Conservation (phyloP, 257 asterid genomes). For the Leonotis leonurus region DNA sequence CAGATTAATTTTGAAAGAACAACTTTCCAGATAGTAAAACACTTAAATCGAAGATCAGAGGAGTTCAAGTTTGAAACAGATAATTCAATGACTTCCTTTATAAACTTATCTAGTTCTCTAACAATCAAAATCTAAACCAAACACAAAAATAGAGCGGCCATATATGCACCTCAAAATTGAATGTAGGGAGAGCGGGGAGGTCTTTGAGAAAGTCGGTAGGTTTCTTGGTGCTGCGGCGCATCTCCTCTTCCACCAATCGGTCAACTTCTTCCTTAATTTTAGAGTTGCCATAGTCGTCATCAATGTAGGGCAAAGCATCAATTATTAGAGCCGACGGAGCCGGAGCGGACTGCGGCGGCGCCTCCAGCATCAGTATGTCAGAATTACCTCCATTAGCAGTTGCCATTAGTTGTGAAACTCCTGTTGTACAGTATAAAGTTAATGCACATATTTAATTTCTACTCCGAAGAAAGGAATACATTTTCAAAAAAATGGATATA, state of each 20-base stretch:
- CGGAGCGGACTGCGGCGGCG: conserved; percentile 54
- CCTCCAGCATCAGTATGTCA: conserved; percentile 82
- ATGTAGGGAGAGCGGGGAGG: conserved; percentile 71
- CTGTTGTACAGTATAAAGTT: neutral
- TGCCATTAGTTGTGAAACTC: conserved; percentile 19
- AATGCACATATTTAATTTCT: neutral
- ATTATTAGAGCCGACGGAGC: conserved; percentile 52
- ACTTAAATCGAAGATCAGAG: too few species aligned
- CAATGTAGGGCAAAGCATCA: conserved; percentile 94
- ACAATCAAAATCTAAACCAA: neutral
- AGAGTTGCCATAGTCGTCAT: conserved; percentile 84
- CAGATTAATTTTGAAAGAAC: too few species aligned
- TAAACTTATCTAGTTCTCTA: neutral
- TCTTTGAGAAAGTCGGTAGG: conserved; percentile 93
- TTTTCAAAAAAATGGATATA: too few species aligned
- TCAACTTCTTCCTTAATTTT: conserved; percentile 74
- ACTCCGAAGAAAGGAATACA: neutral
- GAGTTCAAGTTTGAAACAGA: too few species aligned
- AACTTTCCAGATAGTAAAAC: too few species aligned
- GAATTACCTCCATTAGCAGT: conserved; percentile 29
- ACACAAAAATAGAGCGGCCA: neutral
- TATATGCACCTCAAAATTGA: conserved; percentile 52
- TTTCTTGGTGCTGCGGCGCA: conserved; percentile 78
- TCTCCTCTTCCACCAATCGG: conserved; percentile 85
- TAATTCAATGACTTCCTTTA: too few species aligned